Evolutionary conservation across 2,329 filamentous ascomycete species (phyloP).

Genomic region (Aaosphaeria arxii): DNA sequence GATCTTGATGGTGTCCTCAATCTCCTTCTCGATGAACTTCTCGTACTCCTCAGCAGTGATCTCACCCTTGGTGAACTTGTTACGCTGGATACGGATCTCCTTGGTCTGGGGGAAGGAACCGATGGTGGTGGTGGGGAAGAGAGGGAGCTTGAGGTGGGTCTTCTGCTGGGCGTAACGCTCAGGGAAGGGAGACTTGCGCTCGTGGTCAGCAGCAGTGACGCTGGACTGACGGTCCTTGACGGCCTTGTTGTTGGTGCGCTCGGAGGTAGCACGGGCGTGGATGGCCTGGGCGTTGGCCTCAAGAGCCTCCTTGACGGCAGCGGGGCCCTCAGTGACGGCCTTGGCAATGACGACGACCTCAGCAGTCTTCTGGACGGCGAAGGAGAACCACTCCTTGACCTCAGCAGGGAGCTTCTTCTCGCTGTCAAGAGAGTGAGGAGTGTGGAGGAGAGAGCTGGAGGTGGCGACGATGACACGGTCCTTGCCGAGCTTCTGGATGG

Average conservation of each 20-base stretch:
- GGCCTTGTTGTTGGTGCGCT: conserved; percentile 92
- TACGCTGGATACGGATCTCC: conserved; percentile 94
- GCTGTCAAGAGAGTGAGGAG: conserved; percentile 93
- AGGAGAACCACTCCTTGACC: conserved; percentile 97
- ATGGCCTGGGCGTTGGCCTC: conserved; percentile 97
- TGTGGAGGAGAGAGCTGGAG: conserved; percentile 96
- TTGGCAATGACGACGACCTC: conserved; percentile 94
- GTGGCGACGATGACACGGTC: conserved; percentile 96
- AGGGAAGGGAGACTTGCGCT: conserved; percentile 88
- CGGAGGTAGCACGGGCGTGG: conserved; percentile 85
- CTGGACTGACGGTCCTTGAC: conserved; percentile 96
- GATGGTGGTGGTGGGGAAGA: conserved; percentile 99
- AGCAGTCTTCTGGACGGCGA: conserved; percentile 88
- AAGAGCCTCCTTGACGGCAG: conserved; percentile 79
- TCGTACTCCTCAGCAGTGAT: conserved; percentile 92
- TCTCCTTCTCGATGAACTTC: conserved; percentile 99
- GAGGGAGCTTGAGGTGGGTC: conserved; percentile 86
- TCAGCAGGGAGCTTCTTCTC: conserved; percentile 98
- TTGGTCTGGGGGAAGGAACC: conserved; percentile 99
- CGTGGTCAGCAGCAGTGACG: conserved; percentile 80
- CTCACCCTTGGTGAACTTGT: conserved; percentile 98
- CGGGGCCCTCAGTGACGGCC: conserved; percentile 90
- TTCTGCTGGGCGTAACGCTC: conserved; percentile 83
- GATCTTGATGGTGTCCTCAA: conserved; percentile 89
- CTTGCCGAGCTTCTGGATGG: conserved; percentile 94